Evolutionary conservation across 495 filamentous ascomycete genomes (phyloP).

Genomic region (Hyaloscypha finlandica): DNA sequence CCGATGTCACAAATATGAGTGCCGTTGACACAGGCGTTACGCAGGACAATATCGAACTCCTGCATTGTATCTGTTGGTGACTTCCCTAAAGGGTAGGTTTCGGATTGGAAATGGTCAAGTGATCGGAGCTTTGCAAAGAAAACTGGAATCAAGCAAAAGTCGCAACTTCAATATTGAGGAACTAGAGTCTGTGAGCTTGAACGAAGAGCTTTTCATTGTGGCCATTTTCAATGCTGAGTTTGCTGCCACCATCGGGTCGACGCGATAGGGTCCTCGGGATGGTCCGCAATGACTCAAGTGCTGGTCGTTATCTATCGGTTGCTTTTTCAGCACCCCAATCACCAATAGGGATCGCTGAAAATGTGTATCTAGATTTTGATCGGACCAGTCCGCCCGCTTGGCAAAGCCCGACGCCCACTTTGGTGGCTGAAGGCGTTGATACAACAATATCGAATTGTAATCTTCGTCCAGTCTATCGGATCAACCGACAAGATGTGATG

Average conservation of each 20-base stretch:
- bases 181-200: neutral
- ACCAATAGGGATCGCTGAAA: neutral
- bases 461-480: neutral
- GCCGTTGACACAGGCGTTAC: slow-evolving; percentile 1
- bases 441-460: neutral
- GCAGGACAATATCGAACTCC: neutral
- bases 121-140: too few species aligned
- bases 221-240: neutral
- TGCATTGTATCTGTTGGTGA: neutral
- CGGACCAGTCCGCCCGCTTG: neutral
- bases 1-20: neutral
- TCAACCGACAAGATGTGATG: slow-evolving; percentile 5
- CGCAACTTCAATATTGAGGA: neutral
- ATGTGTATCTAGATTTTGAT: neutral
- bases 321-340: neutral
- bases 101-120: too few species aligned
- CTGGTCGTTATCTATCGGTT: neutral
- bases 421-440: neutral
- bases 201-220: neutral
- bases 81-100: neutral
- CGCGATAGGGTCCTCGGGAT: neutral
- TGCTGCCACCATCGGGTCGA: neutral
- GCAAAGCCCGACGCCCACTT: neutral
- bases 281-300: neutral
- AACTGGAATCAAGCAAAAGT: too few species aligned